These are phyloP conservation scores for Grosmannia huntii DNA, from an alignment of 2,329 filamentous ascomycete genomes.

Conservation along the genomic window DNA sequence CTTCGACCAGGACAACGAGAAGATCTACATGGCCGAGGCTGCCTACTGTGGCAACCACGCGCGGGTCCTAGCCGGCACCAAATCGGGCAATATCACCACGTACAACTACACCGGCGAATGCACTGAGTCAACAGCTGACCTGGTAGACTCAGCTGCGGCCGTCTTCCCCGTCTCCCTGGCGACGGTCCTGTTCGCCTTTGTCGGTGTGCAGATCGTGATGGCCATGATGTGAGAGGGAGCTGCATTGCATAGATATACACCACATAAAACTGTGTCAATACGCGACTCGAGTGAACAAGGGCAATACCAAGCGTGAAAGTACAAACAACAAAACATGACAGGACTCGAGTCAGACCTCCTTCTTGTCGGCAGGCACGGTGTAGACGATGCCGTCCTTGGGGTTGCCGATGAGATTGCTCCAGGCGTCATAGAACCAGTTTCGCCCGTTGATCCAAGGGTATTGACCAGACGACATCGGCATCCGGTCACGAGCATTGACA, in stretches of 20 bases:
- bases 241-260: background rate
- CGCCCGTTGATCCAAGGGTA: slow-evolving; percentile 18
- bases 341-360: background rate
- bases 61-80: slow-evolving; percentile 9
- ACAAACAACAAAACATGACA: background rate
- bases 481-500: slow-evolving; percentile 12
- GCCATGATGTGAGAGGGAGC: background rate
- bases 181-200: slow-evolving; percentile 1
- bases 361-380: slow-evolving; percentile 6
- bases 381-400: slow-evolving; percentile 10
- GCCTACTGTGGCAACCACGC: slow-evolving; percentile 15
- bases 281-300: too few species aligned
- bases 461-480: slow-evolving; percentile 14
- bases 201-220: slow-evolving; percentile 2
- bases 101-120: slow-evolving; percentile 14
- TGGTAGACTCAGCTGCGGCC: background rate
- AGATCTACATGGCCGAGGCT: slow-evolving; percentile 16
- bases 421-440: slow-evolving; percentile 15
- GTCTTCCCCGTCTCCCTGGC: background rate
- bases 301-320: background rate
- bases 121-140: background rate
- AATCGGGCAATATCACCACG: background rate
- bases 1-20: slow-evolving; percentile 15
- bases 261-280: too few species aligned
- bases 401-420: slow-evolving; percentile 16